Evolutionary conservation across 352 stramenopile genomes (phyloP), one percentile per base, ranked within the genome.

Genomic region (Phytopythium chamaehyphon): DNA sequence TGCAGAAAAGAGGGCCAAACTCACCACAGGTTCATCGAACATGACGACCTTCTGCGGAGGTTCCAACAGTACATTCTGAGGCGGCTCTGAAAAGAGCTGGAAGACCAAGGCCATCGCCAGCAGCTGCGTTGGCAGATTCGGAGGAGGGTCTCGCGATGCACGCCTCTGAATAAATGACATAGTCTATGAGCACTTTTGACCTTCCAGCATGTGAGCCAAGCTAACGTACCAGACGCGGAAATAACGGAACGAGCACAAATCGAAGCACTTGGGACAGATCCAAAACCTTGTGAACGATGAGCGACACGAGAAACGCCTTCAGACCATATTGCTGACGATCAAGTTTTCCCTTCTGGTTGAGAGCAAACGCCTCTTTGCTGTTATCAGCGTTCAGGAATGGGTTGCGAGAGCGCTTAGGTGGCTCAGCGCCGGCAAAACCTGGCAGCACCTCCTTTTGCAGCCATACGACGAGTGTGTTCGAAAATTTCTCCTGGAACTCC

Each of bases 1-100:
- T n/a, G n/a, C n/a, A n/a, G n/a, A n/a, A n/a, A n/a, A n/a, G n/a
- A n/a, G n/a, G n/a, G n/a, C n/a, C 24, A 14, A 55, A 69, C 76
- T 70, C 58, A 93, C 83, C 74, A 93, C 65, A n/a, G 85, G 80
- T 43, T 95, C 85, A 39, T 95, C 85, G 47, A 93, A 90, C 69
- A 92, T 85, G 22, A 91, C 75, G 22, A 88, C 36, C 47, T 88
- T 88, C 53, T 90, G 81, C 21, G 77, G 69, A 10, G 44, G 46
- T 11, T 93, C 85, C 28, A 95, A 61, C 39, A 86, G 56, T 26
- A 92, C 57, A 66, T 89, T 86, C 45, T 91, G 80, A 35, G 85
- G 85, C 14, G 82, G 84, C 46, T 95, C 85, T 6, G 79, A 91
- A 39, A 92, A 89, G 14, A 95, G 52, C 47, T 95, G 85, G 47